Conservation (phyloP, 139 green algal genomes). For the Pseudopediastrum boryanum region DNA sequence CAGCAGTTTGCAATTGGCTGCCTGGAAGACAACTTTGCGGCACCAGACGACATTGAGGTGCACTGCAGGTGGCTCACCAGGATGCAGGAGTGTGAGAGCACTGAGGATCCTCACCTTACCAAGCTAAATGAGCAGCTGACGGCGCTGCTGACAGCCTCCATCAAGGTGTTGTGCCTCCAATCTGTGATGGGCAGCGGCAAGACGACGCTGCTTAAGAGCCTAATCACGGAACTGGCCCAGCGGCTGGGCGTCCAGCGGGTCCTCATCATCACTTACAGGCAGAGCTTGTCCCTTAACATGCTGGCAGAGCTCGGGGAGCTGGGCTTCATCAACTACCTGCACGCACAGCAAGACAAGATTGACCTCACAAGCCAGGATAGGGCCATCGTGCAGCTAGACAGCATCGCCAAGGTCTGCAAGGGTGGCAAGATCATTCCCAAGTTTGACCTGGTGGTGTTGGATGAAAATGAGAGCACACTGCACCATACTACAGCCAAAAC, state of each 20-base stretch:
- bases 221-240: neutral
- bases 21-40: neutral
- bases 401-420: neutral
- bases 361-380: neutral
- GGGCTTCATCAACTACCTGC: slow-evolving; percentile 7
- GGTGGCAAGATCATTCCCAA: neutral
- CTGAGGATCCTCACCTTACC: too few relatives aligned
- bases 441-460: slow-evolving; percentile 9
- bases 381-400: neutral
- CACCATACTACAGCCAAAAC: slow-evolving; percentile 1
- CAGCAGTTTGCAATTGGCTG: neutral
- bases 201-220: neutral
- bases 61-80: neutral
- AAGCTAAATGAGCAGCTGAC: neutral
- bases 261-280: neutral
- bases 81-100: too few relatives aligned
- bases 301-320: neutral
- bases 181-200: neutral
- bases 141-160: neutral
- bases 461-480: slow-evolving; percentile 15
- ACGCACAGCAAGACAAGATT: neutral
- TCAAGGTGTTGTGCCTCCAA: neutral
- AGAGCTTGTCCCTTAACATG: neutral
- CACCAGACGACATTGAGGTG: neutral
- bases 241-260: neutral